Base-by-base conservation (phyloP, 139 green algal species). In the Micromonas pusilla region DNA sequence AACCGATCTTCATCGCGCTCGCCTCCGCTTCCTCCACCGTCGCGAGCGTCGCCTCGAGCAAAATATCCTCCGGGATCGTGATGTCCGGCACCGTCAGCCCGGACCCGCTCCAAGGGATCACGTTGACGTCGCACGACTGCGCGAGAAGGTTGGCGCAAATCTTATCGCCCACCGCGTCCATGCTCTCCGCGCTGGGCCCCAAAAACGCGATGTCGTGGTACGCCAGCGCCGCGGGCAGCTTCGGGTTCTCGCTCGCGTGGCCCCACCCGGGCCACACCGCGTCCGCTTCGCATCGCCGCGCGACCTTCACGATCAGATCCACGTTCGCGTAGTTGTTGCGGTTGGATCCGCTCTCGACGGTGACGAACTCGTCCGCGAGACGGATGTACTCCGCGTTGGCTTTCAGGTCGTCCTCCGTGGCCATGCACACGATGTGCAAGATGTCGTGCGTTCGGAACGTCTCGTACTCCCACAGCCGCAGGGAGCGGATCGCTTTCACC, bases 91-190 rank as follows among this genome's bases (percentile, higher is more conserved):
- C n/a, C 26, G 37, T 79, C 63, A 83, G 32, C 25, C 78, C 78
- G 2, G 57, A 54, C 36, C 80, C 80, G 2, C 57, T 77, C 80
- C 80, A 84, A 2, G 71, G 71, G 37, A 84, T 79, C 16, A 79
- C 70, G 28, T 78, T 65, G 3, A 84, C 80, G 53, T 64, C 53
- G 38, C 38, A 66, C 2, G 74, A 72, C 39, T 84, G 80, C 52
- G 80, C 80, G 52, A 84, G 80, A 53, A 84, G 57, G 32, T 79
- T 84, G 19, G 80, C 72, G 30, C 57, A 63, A 57, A 89, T 82
- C 84, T 89, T 89, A 37, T 89, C 84, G 2, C 84, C 84, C 54
- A 88, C 84, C 31, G 80, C 84, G 31, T 74, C 80, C 64, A 88
- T 88, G 30, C 80, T 80, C 20, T 38, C 60, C 23, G 70, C 63